These are phyloP conservation scores for Sporodiniella umbellata DNA, from an alignment of 371 early-diverging fungal species.

Conservation along the genomic window DNA sequence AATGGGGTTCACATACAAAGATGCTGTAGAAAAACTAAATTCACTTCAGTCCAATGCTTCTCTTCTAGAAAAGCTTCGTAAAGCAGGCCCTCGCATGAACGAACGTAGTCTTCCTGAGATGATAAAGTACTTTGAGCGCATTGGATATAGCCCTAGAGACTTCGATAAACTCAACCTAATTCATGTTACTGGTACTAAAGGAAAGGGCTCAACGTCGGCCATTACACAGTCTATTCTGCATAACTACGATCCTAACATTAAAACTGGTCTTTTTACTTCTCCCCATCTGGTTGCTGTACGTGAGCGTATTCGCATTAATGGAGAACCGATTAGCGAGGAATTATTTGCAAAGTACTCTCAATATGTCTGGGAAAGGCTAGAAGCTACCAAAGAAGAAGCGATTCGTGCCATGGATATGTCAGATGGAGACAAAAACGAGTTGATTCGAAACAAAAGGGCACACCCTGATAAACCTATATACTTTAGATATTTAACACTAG, in stretches of 20 bases:
- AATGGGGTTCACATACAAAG: slow-evolving; percentile 20
- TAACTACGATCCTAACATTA: slow-evolving; percentile 32
- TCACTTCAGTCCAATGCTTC: slow-evolving; percentile 80
- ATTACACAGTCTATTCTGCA: slow-evolving; percentile 68
- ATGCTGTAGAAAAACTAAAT: slow-evolving; percentile 76
- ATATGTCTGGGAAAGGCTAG: slow-evolving; percentile 77
- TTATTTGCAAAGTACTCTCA: slow-evolving; percentile 86
- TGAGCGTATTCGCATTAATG: slow-evolving; percentile 93
- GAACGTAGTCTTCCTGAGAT: slow-evolving; percentile 71
- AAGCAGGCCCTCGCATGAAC: slow-evolving; percentile 71
- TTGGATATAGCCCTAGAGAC: slow-evolving; percentile 69
- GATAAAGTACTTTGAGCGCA: slow-evolving; percentile 57
- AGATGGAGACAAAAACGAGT: slow-evolving; percentile 17
- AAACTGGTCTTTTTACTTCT: slow-evolving; percentile 85
- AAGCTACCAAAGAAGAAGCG: slow-evolving; percentile 47
- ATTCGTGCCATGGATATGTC: slow-evolving; percentile 20
- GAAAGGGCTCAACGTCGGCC: slow-evolving; percentile 84
- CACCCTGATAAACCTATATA: slow-evolving; percentile 76
- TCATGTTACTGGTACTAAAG: slow-evolving; percentile 87
- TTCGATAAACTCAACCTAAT: slow-evolving; percentile 74
- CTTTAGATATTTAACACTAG: slow-evolving; percentile 86
- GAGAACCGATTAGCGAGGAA: slow-evolving; percentile 71
- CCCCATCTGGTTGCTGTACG: slow-evolving; percentile 92
- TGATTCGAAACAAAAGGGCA: slow-evolving; percentile 36
- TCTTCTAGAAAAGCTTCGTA: slow-evolving; percentile 68